Conservation (phyloP, 805 yeast genomes). For the Tetrapisispora fleetii region DNA sequence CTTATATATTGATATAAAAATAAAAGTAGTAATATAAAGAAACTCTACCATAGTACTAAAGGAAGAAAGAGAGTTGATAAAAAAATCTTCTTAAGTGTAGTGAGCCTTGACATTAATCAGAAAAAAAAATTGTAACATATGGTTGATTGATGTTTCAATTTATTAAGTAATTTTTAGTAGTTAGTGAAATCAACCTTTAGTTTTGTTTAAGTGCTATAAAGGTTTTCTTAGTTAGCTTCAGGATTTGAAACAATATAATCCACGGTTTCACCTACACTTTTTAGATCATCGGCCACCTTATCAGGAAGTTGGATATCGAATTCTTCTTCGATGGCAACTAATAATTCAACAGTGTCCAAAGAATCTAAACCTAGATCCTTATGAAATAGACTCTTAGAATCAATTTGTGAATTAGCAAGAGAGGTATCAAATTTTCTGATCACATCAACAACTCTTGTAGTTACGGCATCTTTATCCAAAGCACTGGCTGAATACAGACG, state of each 20-base stretch:
- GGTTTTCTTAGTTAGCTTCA: slow-evolving; percentile 29
- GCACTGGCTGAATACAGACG: slow-evolving; percentile 53
- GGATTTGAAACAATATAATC: slow-evolving; percentile 72
- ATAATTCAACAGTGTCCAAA: slow-evolving; percentile 87
- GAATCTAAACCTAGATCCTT: slow-evolving; percentile 65
- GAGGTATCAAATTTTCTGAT: slow-evolving; percentile 56
- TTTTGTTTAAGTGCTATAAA: neutral
- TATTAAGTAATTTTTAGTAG: too few relatives aligned
- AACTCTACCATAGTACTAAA: neutral
- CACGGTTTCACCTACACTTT: slow-evolving; percentile 87
- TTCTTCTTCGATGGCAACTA: slow-evolving; percentile 93
- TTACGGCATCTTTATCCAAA: slow-evolving; percentile 67
- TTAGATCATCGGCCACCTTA: slow-evolving; percentile 85
- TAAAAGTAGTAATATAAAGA: neutral
- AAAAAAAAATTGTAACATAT: neutral
- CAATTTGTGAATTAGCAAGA: slow-evolving; percentile 34
- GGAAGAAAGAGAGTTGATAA: neutral
- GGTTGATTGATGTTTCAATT: neutral
- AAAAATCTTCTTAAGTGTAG: neutral
- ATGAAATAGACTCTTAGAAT: slow-evolving; percentile 37
- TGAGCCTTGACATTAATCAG: neutral
- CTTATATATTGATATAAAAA: neutral
- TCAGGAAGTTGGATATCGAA: slow-evolving; percentile 79
- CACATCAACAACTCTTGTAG: slow-evolving; percentile 73
- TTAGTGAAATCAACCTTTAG: too few relatives aligned